Percentiles rank a stretch among this genome's conserved stretches.
Conservation (phyloP, 225 moss, liverwort and hornwort species). For the Pleurozium schreberi region DNA sequence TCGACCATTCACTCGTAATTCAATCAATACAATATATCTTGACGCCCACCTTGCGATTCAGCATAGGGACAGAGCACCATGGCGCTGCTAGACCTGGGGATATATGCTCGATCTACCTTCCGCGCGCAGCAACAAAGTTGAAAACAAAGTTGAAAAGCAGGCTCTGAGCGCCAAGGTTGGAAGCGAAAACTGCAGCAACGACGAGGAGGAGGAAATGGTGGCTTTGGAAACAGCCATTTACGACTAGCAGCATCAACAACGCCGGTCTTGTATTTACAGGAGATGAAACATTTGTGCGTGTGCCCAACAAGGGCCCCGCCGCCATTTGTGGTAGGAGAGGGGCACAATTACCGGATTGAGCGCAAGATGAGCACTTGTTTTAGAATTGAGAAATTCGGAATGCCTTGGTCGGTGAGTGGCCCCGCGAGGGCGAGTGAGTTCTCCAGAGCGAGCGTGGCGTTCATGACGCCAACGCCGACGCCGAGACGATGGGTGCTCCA, state of each 20-base stretch:
- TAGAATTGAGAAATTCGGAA: too few species aligned
- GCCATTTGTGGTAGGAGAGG: neutral
- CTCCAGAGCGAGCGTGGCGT: neutral
- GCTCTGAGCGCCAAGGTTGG: neutral
- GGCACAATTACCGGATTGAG: neutral
- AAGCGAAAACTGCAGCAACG: neutral
- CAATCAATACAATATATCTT: neutral
- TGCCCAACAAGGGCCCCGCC: neutral
- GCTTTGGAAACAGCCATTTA: neutral
- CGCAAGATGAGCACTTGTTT: neutral
- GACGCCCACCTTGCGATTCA: conserved; percentile 1
- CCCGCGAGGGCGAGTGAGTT: neutral
- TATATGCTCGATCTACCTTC: too few species aligned
- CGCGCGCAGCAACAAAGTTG: neutral
- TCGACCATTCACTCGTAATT: neutral
- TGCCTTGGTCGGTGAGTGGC: neutral
- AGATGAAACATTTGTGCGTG: neutral
- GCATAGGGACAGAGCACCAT: neutral
- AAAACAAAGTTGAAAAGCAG: neutral
- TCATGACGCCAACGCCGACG: neutral
- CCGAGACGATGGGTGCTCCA: too few species aligned
- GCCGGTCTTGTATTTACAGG: neutral
- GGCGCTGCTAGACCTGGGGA: neutral
- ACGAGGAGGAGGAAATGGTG: neutral
- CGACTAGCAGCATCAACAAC: neutral